Percentiles rank a stretch among this genome's conserved stretches.
phyloP scores from a whole-genome alignment of 2,329 filamentous ascomycete genomes.

The Allantophomopsis cytisporea region DNA sequence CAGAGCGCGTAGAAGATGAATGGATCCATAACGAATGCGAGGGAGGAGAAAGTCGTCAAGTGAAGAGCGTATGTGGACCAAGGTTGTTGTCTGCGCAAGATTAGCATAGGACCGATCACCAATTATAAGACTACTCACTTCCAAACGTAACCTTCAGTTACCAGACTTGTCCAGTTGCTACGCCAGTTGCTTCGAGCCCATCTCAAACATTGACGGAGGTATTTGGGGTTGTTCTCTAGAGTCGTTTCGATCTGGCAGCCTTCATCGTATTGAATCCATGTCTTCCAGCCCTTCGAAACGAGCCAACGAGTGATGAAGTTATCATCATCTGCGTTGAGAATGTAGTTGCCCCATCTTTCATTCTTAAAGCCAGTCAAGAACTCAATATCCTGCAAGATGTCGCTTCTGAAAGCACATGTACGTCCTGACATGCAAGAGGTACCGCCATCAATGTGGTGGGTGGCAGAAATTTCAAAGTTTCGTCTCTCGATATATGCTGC shows the following conservation, averaged over 20 bases:
- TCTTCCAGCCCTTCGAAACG: slow-evolving; percentile 84
- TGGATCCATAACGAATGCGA: slow-evolving; percentile 68
- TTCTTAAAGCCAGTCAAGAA: slow-evolving; percentile 86
- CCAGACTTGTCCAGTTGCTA: slow-evolving; percentile 85
- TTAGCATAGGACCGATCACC: not conserved
- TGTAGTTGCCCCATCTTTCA: slow-evolving; percentile 79
- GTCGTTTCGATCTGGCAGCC: slow-evolving; percentile 91
- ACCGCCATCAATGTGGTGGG: slow-evolving; percentile 86
- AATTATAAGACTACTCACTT: slow-evolving; percentile 45
- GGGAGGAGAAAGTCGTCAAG: slow-evolving; percentile 81
- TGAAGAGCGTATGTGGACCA: slow-evolving; percentile 94
- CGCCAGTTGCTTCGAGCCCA: slow-evolving; percentile 98
- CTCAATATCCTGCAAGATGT: slow-evolving; percentile 72
- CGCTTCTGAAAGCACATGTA: slow-evolving; percentile 81
- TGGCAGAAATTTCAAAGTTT: slow-evolving; percentile 95
- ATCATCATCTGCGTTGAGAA: slow-evolving; percentile 92
- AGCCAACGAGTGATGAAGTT: slow-evolving; percentile 98
- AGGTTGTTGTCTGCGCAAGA: slow-evolving; percentile 55
- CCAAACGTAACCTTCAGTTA: slow-evolving; percentile 74
- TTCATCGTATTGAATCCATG: slow-evolving; percentile 84
- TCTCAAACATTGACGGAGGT: slow-evolving; percentile 82
- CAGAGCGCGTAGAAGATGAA: slow-evolving; percentile 57
- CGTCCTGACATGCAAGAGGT: slow-evolving; percentile 95
- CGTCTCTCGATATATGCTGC: slow-evolving; percentile 85
- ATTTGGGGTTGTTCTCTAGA: slow-evolving; percentile 77